Conservation (phyloP, 371 early-diverging fungal genomes). For the Rhizopus arrhizus region DNA sequence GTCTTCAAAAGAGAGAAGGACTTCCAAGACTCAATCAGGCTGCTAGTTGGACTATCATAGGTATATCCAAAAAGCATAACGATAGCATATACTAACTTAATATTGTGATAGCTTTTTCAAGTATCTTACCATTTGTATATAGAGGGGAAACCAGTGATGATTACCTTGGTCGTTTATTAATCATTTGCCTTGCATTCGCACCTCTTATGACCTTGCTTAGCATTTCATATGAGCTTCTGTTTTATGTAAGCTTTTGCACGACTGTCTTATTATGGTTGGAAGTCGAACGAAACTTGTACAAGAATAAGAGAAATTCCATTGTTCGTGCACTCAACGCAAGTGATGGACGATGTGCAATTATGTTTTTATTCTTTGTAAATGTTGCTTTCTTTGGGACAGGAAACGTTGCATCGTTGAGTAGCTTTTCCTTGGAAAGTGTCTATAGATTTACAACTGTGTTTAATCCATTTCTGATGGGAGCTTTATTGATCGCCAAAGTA, state of each 20-base stretch:
- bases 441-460: slow-evolving; percentile 90
- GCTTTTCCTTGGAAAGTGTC: slow-evolving; percentile 88
- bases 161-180: slow-evolving; percentile 74
- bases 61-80: slow-evolving; percentile 38
- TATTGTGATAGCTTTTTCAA: slow-evolving; percentile 51
- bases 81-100: not conserved
- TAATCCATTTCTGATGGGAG: slow-evolving; percentile 89
- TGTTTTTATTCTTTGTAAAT: slow-evolving; percentile 88
- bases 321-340: slow-evolving; percentile 40
- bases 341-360: slow-evolving; percentile 74
- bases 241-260: slow-evolving; percentile 80
- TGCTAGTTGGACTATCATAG: slow-evolving; percentile 69
- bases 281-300: slow-evolving; percentile 68
- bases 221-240: slow-evolving; percentile 86
- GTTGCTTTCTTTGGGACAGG: slow-evolving; percentile 96
- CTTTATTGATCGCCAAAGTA: slow-evolving; percentile 83
- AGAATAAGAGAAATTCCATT: not conserved
- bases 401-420: slow-evolving; percentile 87
- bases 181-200: slow-evolving; percentile 85
- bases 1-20: slow-evolving; percentile 61
- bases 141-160: slow-evolving; percentile 68
- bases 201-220: slow-evolving; percentile 87
- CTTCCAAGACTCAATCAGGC: slow-evolving; percentile 72
- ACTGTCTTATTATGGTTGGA: slow-evolving; percentile 81
- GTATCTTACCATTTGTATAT: slow-evolving; percentile 66